A percentile compares a stretch with the other conserved stretches of the same genome.
phyloP scores from a whole-genome alignment of 148 eudicot species.

The Chenopodium suecicum region DNA sequence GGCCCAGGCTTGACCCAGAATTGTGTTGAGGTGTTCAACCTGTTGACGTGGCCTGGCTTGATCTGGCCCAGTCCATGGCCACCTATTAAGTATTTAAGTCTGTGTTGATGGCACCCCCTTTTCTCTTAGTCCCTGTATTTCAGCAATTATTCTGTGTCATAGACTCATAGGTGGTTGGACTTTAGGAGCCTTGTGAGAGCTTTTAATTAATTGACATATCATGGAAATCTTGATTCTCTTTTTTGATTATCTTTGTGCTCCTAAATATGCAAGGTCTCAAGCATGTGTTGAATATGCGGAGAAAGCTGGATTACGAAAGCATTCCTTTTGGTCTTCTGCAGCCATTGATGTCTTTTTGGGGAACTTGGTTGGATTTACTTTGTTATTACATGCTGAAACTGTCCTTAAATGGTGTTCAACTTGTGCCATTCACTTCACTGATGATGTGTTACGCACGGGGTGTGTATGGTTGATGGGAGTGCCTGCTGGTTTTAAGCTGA shows the following conservation, averaged over 20 bases:
- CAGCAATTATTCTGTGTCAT: background rate
- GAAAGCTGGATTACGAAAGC: slow-evolving; percentile 68
- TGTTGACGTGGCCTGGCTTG: background rate
- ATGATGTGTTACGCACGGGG: slow-evolving; percentile 71
- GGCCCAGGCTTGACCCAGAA: too few species aligned
- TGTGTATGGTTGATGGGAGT: slow-evolving; percentile 97
- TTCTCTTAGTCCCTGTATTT: background rate
- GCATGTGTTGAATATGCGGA: slow-evolving; percentile 86
- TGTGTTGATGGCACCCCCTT: background rate
- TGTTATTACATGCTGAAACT: slow-evolving; percentile 50
- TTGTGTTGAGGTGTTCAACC: background rate
- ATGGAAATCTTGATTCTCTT: slow-evolving; percentile 4
- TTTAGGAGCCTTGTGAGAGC: background rate
- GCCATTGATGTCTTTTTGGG: slow-evolving; percentile 72
- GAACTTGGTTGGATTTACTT: slow-evolving; percentile 55
- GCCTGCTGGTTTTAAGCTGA: slow-evolving; percentile 97
- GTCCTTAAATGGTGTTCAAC: slow-evolving; percentile 47
- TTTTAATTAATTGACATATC: background rate
- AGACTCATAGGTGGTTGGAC: too few species aligned
- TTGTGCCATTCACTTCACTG: slow-evolving; percentile 50
- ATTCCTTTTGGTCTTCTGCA: slow-evolving; percentile 82
- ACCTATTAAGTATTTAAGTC: background rate
- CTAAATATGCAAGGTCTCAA: slow-evolving; percentile 51
- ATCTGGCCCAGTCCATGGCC: background rate
- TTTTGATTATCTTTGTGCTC: slow-evolving; percentile 18